Evolutionary conservation across 2,329 filamentous ascomycete genomes (phyloP).

Genomic region (Colletotrichum sp.): DNA sequence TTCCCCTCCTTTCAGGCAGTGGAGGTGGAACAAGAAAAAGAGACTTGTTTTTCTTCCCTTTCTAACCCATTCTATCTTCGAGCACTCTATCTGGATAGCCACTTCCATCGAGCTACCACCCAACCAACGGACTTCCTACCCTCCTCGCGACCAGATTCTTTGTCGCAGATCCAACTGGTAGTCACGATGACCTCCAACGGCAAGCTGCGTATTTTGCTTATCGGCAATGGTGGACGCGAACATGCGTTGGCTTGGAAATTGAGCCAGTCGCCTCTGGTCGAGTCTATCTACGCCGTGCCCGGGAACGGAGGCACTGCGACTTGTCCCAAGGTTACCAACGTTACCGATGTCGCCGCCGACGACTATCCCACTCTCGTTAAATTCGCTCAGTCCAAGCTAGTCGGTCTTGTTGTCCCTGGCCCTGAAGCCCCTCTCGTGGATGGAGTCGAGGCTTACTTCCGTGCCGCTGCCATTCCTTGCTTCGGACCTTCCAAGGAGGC

Average conservation of each 20-base stretch:
- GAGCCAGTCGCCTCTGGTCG: slow-evolving; percentile 65
- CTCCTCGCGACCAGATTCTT: neutral
- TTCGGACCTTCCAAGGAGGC: slow-evolving; percentile 75
- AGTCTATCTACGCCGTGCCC: slow-evolving; percentile 57
- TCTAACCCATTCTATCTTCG: neutral
- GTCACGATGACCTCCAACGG: slow-evolving; percentile 1
- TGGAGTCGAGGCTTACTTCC: slow-evolving; percentile 75
- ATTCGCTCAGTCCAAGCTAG: slow-evolving; percentile 62
- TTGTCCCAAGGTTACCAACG: slow-evolving; percentile 63
- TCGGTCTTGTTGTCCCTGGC: slow-evolving; percentile 76
- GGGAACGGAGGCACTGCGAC: slow-evolving; percentile 73
- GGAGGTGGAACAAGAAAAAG: slow-evolving; percentile 3
- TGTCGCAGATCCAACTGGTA: neutral
- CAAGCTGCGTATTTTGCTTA: slow-evolving; percentile 57
- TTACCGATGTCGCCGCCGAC: slow-evolving; percentile 48
- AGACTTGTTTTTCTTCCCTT: neutral
- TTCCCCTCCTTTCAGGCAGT: neutral
- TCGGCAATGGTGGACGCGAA: slow-evolving; percentile 78
- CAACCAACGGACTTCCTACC: neutral
- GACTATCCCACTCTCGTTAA: slow-evolving; percentile 68
- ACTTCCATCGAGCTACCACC: neutral
- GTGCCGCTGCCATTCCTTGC: slow-evolving; percentile 60
- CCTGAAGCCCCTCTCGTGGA: slow-evolving; percentile 77
- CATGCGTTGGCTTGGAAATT: slow-evolving; percentile 81
- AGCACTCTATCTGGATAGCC: neutral